These are phyloP conservation scores for Cucurbita ficifolia DNA, from an alignment of 306 rosid genomes.

Conservation along the genomic window DNA sequence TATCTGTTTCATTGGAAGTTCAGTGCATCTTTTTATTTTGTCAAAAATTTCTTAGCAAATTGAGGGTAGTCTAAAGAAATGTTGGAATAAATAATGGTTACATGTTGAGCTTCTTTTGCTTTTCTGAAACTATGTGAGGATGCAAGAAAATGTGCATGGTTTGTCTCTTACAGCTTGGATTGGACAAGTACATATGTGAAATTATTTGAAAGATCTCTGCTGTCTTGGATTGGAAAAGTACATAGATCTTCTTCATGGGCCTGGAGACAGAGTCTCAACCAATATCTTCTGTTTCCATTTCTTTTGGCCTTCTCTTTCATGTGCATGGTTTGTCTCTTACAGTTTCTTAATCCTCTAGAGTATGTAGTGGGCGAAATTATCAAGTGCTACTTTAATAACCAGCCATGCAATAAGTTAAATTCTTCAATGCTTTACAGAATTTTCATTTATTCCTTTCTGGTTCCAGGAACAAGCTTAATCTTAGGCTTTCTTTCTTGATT, in stretches of 20 bases:
- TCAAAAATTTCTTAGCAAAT: background rate
- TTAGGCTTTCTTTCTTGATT: background rate
- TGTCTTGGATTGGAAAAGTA: background rate
- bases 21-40: background rate
- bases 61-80: background rate
- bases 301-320: background rate
- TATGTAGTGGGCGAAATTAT: background rate
- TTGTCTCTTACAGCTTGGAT: too few species aligned
- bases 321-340: background rate
- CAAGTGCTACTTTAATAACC: background rate
- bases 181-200: too few species aligned
- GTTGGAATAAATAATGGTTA: background rate
- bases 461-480: background rate
- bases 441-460: background rate
- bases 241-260: background rate
- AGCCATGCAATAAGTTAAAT: background rate
- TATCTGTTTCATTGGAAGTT: background rate
- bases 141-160: background rate
- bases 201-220: background rate
- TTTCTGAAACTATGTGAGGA: background rate
- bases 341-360: background rate
- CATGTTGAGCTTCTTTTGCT: background rate
- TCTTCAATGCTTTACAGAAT: background rate
- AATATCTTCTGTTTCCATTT: background rate
- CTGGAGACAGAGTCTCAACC: background rate